Percentiles rank a stretch among this genome's conserved stretches.
phyloP scores from a whole-genome alignment of 768 basidiomycete genomes.

The Lactarius deliciosus region DNA sequence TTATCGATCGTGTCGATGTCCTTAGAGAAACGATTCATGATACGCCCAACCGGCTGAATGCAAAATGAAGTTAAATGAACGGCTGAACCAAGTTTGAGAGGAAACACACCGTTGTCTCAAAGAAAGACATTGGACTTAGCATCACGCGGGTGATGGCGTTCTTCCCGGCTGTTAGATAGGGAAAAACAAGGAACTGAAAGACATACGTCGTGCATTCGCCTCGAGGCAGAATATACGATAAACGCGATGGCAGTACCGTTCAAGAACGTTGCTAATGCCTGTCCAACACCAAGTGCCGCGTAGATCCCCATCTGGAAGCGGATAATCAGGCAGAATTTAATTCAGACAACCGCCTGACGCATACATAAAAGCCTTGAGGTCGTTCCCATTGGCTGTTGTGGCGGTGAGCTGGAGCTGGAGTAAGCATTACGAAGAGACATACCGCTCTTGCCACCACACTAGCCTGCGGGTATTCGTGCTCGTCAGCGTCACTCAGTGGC shows the following conservation, averaged over 20 bases:
- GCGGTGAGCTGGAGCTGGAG: slow-evolving; percentile 24
- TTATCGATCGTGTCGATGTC: slow-evolving; percentile 85
- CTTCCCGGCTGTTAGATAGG: slow-evolving; percentile 35
- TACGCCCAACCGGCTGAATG: slow-evolving; percentile 70
- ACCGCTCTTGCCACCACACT: slow-evolving; percentile 81
- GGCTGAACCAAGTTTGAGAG: neutral
- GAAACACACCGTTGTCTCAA: slow-evolving; percentile 70
- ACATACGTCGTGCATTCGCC: slow-evolving; percentile 57
- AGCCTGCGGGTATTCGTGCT: slow-evolving; percentile 46
- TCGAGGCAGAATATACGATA: slow-evolving; percentile 77
- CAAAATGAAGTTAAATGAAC: slow-evolving; percentile 28
- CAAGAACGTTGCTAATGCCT: slow-evolving; percentile 66
- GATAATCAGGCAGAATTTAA: neutral
- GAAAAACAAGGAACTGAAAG: neutral
- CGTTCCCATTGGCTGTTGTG: slow-evolving; percentile 52
- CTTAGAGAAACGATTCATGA: slow-evolving; percentile 90
- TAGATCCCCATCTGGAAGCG: slow-evolving; percentile 73
- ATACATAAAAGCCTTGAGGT: slow-evolving; percentile 68
- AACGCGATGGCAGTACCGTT: slow-evolving; percentile 65
- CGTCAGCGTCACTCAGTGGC: slow-evolving; percentile 16
- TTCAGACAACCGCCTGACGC: slow-evolving; percentile 31
- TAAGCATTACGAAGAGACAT: slow-evolving; percentile 30
- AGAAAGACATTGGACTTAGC: slow-evolving; percentile 88
- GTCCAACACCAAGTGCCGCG: slow-evolving; percentile 65
- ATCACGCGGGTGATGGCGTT: slow-evolving; percentile 66